Evolutionary conservation across 305 asterid genomes (phyloP).

Genomic region (Fraxinus baroniana): DNA sequence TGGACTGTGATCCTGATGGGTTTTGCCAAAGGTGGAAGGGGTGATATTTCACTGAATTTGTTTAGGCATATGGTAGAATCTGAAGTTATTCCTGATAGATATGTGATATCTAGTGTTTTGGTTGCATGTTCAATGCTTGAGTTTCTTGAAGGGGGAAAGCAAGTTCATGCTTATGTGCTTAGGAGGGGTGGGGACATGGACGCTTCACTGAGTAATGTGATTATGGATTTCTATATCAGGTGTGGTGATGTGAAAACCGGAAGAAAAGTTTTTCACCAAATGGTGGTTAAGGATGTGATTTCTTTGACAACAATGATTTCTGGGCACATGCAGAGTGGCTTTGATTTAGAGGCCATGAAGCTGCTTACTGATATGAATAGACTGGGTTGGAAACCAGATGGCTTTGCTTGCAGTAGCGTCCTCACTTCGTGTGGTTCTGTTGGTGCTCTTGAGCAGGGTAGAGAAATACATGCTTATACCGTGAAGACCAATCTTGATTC

Average conservation of each 20-base stretch:
- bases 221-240: constrained; percentile 42
- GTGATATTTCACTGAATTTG: constrained; percentile 31
- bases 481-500: constrained; percentile 35
- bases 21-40: constrained; percentile 30
- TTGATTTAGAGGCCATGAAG: constrained; percentile 33
- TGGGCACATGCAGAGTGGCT: constrained; percentile 38
- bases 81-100: constrained; percentile 35
- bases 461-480: constrained; percentile 42
- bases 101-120: constrained; percentile 37
- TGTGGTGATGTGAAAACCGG: constrained; percentile 36
- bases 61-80: constrained; percentile 34
- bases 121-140: constrained; percentile 32
- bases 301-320: constrained; percentile 47
- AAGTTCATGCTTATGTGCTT: constrained; percentile 41
- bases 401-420: constrained; percentile 42
- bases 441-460: constrained; percentile 37
- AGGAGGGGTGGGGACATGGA: constrained; percentile 32
- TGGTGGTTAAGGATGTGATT: constrained; percentile 26
- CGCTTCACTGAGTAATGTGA: constrained; percentile 26
- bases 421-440: constrained; percentile 44
- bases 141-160: constrained; percentile 38
- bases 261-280: constrained; percentile 26
- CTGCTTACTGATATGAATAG: constrained; percentile 33
- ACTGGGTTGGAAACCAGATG: constrained; percentile 33
- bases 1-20: constrained; percentile 44